These are phyloP conservation scores for Scedosporium dehoogii DNA, from an alignment of 2,329 filamentous ascomycete genomes.

Conservation along the genomic window DNA sequence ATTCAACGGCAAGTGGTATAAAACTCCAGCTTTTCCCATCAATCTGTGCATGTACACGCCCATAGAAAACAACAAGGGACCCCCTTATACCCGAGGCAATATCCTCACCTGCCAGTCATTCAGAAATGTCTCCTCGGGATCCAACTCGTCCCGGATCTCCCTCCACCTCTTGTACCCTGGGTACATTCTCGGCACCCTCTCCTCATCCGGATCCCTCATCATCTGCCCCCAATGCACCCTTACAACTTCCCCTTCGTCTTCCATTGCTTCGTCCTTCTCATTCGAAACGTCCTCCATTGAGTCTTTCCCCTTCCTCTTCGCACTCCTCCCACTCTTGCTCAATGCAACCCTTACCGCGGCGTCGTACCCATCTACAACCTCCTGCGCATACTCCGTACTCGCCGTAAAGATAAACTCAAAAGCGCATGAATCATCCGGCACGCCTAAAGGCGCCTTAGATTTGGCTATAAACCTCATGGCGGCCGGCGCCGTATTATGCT, in stretches of 20 bases:
- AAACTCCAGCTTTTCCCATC: neutral
- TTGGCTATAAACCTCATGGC: conserved; percentile 3
- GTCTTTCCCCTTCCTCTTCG: neutral
- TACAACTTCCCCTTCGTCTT: neutral
- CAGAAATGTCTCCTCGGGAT: conserved; percentile 1
- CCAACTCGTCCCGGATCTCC: conserved; percentile 4
- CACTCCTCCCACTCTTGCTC: neutral
- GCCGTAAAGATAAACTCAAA: conserved; percentile 8
- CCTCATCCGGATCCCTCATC: conserved; percentile 4
- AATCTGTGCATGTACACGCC: neutral
- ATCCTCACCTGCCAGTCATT: conserved; percentile 5
- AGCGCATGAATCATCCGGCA: conserved; percentile 6
- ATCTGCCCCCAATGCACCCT: conserved; percentile 7
- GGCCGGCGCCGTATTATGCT: neutral
- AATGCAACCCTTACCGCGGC: neutral
- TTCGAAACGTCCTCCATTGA: neutral
- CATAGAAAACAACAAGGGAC: neutral
- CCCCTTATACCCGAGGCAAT: neutral
- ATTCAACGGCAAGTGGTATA: neutral
- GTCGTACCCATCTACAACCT: conserved; percentile 6
- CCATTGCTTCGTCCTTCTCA: neutral
- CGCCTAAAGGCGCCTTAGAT: conserved; percentile 2
- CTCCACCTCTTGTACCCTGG: neutral
- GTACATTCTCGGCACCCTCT: conserved; percentile 4
- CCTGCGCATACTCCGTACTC: conserved; percentile 2